Conservation (phyloP, 257 asterid genomes). For the Nicotiana sylvestris region DNA sequence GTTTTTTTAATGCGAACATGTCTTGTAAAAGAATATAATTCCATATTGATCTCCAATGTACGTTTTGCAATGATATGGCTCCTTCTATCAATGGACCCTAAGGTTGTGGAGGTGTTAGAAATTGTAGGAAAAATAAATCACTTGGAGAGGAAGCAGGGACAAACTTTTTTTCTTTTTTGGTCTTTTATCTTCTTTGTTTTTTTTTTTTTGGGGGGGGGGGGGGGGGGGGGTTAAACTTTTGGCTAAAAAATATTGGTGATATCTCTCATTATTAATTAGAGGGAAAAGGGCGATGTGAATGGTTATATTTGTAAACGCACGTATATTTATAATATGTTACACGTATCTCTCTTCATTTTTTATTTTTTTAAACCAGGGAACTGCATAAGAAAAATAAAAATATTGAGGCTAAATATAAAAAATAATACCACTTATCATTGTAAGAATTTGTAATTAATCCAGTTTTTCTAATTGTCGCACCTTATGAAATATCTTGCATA, state of each 20-base stretch:
- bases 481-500: too few species aligned
- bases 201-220: too few species aligned
- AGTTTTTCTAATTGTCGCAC: too few species aligned
- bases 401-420: too few species aligned
- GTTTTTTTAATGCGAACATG: background rate
- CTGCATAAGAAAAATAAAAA: too few species aligned
- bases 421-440: too few species aligned
- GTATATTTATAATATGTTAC: too few species aligned
- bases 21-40: background rate
- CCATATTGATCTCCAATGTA: background rate
- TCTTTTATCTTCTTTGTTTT: background rate
- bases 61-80: background rate
- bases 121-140: constrained; percentile 8
- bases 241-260: background rate
- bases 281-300: too few species aligned
- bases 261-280: background rate
- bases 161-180: background rate
- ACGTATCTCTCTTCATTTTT: too few species aligned
- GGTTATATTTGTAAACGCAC: background rate
- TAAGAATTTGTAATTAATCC: too few species aligned
- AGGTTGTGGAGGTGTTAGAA: constrained; percentile 6
- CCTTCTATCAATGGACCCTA: too few species aligned
- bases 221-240: background rate
- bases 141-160: background rate
- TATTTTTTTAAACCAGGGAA: too few species aligned